Base-by-base conservation (phyloP, 148 eudicot genomes). In the Beta vulgaris region DNA sequence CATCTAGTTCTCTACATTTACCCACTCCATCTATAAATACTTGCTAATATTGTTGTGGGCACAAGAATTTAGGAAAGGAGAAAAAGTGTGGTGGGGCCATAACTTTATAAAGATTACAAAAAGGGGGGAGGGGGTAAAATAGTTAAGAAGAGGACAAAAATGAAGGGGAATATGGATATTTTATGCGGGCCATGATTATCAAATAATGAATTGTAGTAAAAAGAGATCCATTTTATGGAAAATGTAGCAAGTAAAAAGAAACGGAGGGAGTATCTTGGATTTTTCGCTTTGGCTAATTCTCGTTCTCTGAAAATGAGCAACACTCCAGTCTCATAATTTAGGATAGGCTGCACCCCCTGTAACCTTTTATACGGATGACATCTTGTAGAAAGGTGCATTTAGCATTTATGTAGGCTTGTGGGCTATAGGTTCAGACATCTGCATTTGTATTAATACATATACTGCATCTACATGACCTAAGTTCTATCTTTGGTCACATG, bases 401-500 rank as follows among this genome's bases (percentile, higher is more conserved):
- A 3, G 53, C 28, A 13, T 46, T 14, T 3, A 46, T 25, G 34
- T 28, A 14, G 18, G 34, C 36, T 26, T 14, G 35, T 70, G 54
- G 42, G n/a, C 39, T 28, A 7, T 68, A 6, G 1, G 18, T 70
- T 55, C 40, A 19, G 19, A 7, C 53, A 26, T 46, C 6, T 29
- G 64, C 25, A 28, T 26, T 61, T 25, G n/a, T 21, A 19, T 51
- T 19, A 26, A 59, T 43, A 23, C n/a, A 23, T 67, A 0, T 25
- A 48, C 29, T 48, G 19, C 26, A 43, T 32, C 32, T 11, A 26
- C 39, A 21, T 66, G 73, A 70, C 51, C 62, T 71, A 28, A 71
- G 10, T 54, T 58, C 48, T 55, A 57, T 28, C 67, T 69, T 72
- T 15, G 63, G n/a, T 69, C 48, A 46, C 63, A 19, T 76, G 72